Percentiles rank a stretch among this genome's conserved stretches.
Conservation (phyloP, 306 rosid species). For the Oxytropis ochrocephala region DNA sequence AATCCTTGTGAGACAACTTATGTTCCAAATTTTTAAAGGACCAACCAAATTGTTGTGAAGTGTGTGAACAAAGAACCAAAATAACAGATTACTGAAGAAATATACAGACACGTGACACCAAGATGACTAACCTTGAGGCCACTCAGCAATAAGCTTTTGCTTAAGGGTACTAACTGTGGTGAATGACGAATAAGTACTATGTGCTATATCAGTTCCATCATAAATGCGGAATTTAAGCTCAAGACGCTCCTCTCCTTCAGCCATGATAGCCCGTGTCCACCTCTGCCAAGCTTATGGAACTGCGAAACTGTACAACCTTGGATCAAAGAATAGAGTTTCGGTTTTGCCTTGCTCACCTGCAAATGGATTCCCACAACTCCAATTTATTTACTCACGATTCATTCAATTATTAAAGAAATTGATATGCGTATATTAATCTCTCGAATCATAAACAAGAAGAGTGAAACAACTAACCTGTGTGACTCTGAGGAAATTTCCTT, state of each 20-base stretch:
- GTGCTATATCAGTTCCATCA: conserved; percentile 77
- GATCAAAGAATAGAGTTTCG: conserved; percentile 16
- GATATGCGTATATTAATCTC: background rate
- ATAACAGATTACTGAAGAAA: background rate
- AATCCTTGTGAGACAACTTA: background rate
- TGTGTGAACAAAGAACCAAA: background rate
- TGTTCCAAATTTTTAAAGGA: background rate
- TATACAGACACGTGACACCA: conserved; percentile 1
- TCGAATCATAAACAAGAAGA: conserved; percentile 5
- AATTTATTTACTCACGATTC: conserved; percentile 10
- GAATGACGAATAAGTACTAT: conserved; percentile 39
- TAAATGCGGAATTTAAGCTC: conserved; percentile 67
- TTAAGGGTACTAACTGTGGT: conserved; percentile 49
- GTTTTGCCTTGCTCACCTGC: conserved; percentile 39
- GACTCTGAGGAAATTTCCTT: conserved; percentile 29
- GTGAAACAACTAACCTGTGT: conserved; percentile 32
- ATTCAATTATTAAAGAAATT: background rate
- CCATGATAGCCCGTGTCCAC: conserved; percentile 37
- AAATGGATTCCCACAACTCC: conserved; percentile 10
- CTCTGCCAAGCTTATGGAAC: conserved; percentile 28
- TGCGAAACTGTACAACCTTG: conserved; percentile 23
- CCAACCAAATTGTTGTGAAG: background rate
- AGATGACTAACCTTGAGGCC: conserved; percentile 68
- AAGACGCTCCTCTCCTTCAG: conserved; percentile 38
- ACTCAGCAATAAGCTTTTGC: conserved; percentile 58